These are phyloP conservation scores for Vickermania ingenoplastis DNA, from an alignment of 208 protist species.

Conservation along the genomic window DNA sequence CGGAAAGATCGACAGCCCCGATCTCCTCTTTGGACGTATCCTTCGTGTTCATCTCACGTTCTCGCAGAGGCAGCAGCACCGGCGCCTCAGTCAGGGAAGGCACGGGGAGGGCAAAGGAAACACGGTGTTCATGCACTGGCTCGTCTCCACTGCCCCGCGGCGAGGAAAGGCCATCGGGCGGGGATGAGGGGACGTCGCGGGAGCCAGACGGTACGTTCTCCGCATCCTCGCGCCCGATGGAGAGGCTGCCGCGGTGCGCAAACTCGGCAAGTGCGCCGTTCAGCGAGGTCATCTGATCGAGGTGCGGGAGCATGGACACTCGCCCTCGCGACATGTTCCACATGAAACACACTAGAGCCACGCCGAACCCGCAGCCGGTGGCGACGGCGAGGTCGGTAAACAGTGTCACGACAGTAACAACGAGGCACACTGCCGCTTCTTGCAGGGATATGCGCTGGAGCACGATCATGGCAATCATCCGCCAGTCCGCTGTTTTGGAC, in stretches of 20 bases:
- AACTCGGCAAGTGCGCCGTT: too few relatives aligned
- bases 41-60: neutral
- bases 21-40: neutral
- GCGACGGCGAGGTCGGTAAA: slow-evolving; percentile 37
- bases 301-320: slow-evolving; percentile 19
- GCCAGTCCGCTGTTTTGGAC: slow-evolving; percentile 43
- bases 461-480: slow-evolving; percentile 46
- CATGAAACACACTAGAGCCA: slow-evolving; percentile 43
- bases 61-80: neutral
- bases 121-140: neutral
- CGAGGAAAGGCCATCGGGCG: too few relatives aligned
- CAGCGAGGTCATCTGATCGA: too few relatives aligned
- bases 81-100: neutral
- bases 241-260: too few relatives aligned
- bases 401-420: slow-evolving; percentile 47
- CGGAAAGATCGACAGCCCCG: neutral
- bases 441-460: slow-evolving; percentile 44
- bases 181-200: too few relatives aligned
- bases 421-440: slow-evolving; percentile 35
- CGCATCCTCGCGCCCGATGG: too few relatives aligned
- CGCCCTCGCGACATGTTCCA: slow-evolving; percentile 42
- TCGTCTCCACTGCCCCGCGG: too few relatives aligned
- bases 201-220: too few relatives aligned
- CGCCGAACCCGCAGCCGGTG: slow-evolving; percentile 27
- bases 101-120: neutral